Base-by-base conservation (phyloP, 1,139 yeast species). In the Yamadazyma blattariae region DNA sequence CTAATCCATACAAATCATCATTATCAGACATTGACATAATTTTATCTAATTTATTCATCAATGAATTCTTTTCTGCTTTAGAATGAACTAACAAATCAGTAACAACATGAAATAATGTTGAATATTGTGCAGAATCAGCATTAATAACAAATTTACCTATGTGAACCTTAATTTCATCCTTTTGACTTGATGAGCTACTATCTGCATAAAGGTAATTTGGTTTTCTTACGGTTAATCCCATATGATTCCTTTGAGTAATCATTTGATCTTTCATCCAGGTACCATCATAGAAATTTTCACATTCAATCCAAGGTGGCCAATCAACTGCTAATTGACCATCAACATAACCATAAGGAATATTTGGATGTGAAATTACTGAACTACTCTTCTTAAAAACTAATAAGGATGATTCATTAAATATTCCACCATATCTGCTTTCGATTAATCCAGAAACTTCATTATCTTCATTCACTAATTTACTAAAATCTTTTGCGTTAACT, bases 241-340 rank as follows among this genome's bases (percentile, higher is more conserved):
- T 70, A 0, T 92, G 73, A 2, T 84, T 73, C 37, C 76, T 73
- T 38, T 82, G 80, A 27, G 83, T 71, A 19, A 89, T 74, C 40
- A 82, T 68, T 36, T 80, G 75, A 20, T 71, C 63, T 26, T 67
- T 61, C 32, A 82, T 59, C 48, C 82, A 68, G 0, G 71, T 56
- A n/a, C 79, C 73, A 37, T 85, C 84, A 50, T 84, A 84, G 45
- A 89, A 80, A 40, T 83, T 71, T 54, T 90, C 97, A 33, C 56
- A 50, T 39, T 83, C 86, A 24, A 88, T 58, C 88, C 92, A 83
- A 1, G 96, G 95, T 1, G 95, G 92, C 96, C 96, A 87, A 29
- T 48, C 47, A 7, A 46, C 45, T 11, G 54, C 51, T 6, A 53
- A 38, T 12, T 41, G 44, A 1, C 48, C 34, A 39, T 54, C 55